These are phyloP conservation scores for Solanum clarkiae DNA, from an alignment of 257 asterid species.

Conservation along the genomic window DNA sequence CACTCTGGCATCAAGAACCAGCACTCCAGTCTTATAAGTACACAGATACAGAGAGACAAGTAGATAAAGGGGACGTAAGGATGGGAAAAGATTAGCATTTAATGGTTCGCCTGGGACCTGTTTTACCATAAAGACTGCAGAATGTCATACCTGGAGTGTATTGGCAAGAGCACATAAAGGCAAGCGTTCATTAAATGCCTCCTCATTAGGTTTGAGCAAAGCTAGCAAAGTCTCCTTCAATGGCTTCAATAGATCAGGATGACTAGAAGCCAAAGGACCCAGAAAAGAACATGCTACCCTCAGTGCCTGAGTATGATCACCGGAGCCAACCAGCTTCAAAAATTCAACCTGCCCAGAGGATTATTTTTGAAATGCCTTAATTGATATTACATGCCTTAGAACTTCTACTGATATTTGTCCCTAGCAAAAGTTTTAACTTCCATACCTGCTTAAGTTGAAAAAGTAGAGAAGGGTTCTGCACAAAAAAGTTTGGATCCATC, in stretches of 20 bases:
- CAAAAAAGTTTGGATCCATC: constrained; percentile 64
- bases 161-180: constrained; percentile 78
- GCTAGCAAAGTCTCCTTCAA: constrained; percentile 74
- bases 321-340: constrained; percentile 56
- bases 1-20: background rate
- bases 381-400: background rate
- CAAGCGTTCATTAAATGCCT: constrained; percentile 37
- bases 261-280: constrained; percentile 89
- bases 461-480: constrained; percentile 54
- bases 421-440: constrained; percentile 65
- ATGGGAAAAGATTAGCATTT: background rate
- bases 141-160: constrained; percentile 68
- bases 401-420: background rate
- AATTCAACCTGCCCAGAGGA: constrained; percentile 63
- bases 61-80: background rate
- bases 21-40: background rate
- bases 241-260: constrained; percentile 68
- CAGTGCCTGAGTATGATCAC: constrained; percentile 75
- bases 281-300: constrained; percentile 74
- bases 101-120: background rate
- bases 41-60: background rate
- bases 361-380: background rate
- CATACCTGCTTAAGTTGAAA: constrained; percentile 91
- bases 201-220: constrained; percentile 73
- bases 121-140: background rate